phyloP scores from a whole-genome alignment of 371 early-diverging fungal genomes.

The Lichtheimia ornata region DNA sequence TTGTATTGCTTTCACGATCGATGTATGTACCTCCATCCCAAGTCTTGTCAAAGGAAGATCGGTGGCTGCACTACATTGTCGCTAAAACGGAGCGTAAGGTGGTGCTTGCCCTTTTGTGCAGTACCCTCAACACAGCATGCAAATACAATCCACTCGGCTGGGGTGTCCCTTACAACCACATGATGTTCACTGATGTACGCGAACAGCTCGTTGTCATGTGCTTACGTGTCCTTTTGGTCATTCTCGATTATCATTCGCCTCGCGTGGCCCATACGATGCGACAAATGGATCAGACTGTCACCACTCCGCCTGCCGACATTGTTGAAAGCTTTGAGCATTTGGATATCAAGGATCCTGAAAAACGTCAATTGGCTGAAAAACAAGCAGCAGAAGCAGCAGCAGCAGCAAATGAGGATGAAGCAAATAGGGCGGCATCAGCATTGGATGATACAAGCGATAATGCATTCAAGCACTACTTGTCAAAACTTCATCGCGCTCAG shows the following conservation, averaged over 20 bases:
- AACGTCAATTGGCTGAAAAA: slow-evolving; percentile 19
- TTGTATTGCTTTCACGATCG: slow-evolving; percentile 73
- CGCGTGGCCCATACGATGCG: slow-evolving; percentile 25
- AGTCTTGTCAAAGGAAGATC: slow-evolving; percentile 59
- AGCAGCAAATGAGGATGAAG: slow-evolving; percentile 9
- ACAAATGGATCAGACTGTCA: slow-evolving; percentile 20
- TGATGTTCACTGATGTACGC: slow-evolving; percentile 67
- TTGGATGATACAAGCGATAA: slow-evolving; percentile 50
- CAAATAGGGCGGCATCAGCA: not conserved
- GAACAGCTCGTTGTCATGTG: slow-evolving; percentile 74
- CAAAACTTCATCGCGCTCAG: slow-evolving; percentile 74
- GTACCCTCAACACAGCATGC: slow-evolving; percentile 77
- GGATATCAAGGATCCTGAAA: slow-evolving; percentile 23
- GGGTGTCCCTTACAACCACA: slow-evolving; percentile 86
- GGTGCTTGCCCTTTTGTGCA: slow-evolving; percentile 78
- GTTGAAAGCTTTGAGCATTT: slow-evolving; percentile 12
- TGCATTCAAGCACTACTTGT: slow-evolving; percentile 71
- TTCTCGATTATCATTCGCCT: slow-evolving; percentile 71
- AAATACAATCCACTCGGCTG: slow-evolving; percentile 84
- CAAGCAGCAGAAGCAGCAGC: slow-evolving; percentile 12
- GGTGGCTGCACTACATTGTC: slow-evolving; percentile 57
- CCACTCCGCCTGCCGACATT: slow-evolving; percentile 13
- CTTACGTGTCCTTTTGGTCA: slow-evolving; percentile 65
- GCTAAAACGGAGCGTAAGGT: slow-evolving; percentile 72
- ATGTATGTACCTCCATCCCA: slow-evolving; percentile 77